A percentile compares a stretch with the other conserved stretches of the same genome.
phyloP scores from a whole-genome alignment of 495 filamentous ascomycete genomes.

The Lasiosphaeris hirsuta region DNA sequence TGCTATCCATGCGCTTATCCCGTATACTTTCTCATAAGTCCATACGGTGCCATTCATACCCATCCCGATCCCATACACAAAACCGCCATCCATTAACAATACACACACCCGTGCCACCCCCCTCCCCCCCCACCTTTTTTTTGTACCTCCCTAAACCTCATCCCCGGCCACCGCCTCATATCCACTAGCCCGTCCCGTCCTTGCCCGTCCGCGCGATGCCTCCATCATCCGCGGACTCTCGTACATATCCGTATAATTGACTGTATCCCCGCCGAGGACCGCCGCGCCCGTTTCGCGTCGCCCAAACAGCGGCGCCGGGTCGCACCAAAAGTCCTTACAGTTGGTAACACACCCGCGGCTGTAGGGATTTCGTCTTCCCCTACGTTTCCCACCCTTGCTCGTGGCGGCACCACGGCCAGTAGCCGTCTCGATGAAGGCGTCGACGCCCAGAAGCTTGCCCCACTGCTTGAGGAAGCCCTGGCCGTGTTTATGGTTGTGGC shows the following conservation, averaged over 20 bases:
- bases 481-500: constrained; percentile 45
- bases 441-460: constrained; percentile 81
- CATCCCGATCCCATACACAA: too few species aligned
- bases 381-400: constrained; percentile 42
- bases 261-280: constrained; percentile 68
- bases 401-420: constrained; percentile 55
- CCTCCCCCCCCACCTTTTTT: background rate
- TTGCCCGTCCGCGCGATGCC: constrained; percentile 24
- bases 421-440: constrained; percentile 83
- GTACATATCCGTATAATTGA: constrained; percentile 89
- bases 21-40: too few species aligned
- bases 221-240: constrained; percentile 70
- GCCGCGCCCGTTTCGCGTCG: constrained; percentile 67
- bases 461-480: constrained; percentile 71
- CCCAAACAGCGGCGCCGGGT: constrained; percentile 78
- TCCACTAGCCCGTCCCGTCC: constrained; percentile 28
- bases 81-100: background rate
- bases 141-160: constrained; percentile 29
- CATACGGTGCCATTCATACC: too few species aligned
- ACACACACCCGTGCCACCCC: background rate
- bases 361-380: constrained; percentile 70
- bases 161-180: constrained; percentile 46
- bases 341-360: constrained; percentile 77
- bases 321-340: constrained; percentile 95
- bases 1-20: too few species aligned